phyloP scores from a whole-genome alignment of 345 rosid species.

The Linum tenue region DNA sequence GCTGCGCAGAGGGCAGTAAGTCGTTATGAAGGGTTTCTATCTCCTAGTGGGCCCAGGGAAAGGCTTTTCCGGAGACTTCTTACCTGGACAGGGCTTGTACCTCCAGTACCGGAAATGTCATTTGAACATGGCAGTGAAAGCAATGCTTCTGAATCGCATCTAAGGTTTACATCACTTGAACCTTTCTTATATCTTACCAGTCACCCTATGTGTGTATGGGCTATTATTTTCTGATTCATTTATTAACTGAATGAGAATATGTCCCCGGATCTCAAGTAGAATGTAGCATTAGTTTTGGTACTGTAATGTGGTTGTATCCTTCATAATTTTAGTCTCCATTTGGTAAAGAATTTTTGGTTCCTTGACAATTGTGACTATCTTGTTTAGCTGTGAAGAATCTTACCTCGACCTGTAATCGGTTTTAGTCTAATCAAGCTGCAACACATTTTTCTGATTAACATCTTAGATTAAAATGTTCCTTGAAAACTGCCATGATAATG shows the following conservation, averaged over 20 bases:
- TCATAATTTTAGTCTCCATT: not conserved
- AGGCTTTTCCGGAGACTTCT: conserved; percentile 71
- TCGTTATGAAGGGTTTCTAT: conserved; percentile 74
- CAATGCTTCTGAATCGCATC: conserved; percentile 57
- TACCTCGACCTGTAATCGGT: not conserved
- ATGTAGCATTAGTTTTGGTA: no score
- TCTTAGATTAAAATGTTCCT: not conserved
- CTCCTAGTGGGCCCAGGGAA: conserved; percentile 83
- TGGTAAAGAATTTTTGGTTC: not conserved
- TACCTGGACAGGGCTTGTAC: conserved; percentile 55
- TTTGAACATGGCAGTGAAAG: conserved; percentile 41
- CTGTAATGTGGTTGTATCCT: not conserved
- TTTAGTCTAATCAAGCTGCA: not conserved
- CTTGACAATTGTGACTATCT: not conserved
- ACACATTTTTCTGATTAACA: not conserved
- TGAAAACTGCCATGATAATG: not conserved
- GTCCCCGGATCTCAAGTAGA: not conserved
- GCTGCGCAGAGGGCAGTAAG: conserved; percentile 93
- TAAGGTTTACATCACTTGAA: conserved; percentile 42
- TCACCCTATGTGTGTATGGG: not conserved
- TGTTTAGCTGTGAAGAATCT: not conserved
- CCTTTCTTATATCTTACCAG: conserved; percentile 1
- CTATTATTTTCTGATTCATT: not conserved
- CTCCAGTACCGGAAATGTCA: conserved; percentile 53
- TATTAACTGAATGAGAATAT: not conserved